Conservation (phyloP, 441 rosid species). For the Francoa sonchifolia region DNA sequence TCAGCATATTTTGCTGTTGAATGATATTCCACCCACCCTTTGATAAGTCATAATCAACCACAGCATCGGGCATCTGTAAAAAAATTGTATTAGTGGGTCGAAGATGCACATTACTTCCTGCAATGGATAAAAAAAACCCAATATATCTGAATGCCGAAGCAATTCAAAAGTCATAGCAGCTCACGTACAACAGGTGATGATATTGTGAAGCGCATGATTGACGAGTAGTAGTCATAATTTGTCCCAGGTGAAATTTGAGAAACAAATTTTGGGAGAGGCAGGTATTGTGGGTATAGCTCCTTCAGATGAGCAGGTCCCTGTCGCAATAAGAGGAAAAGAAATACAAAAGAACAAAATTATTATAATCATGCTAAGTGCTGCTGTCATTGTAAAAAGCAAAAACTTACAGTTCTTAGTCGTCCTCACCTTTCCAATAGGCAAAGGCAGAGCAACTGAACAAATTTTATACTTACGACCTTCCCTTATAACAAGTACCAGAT, state of each 20-base stretch:
- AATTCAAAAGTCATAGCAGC: slow-evolving; percentile 8
- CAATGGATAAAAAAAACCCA: not conserved
- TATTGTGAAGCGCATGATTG: slow-evolving; percentile 74
- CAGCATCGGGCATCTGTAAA: slow-evolving; percentile 86
- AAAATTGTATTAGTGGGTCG: slow-evolving; percentile 2
- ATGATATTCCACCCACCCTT: slow-evolving; percentile 76
- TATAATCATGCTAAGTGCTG: too few species aligned
- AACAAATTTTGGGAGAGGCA: slow-evolving; percentile 72
- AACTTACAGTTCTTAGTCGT: slow-evolving; percentile 4
- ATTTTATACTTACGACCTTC: slow-evolving; percentile 41
- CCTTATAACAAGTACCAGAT: slow-evolving; percentile 45
- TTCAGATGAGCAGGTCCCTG: slow-evolving; percentile 48
- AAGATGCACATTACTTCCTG: slow-evolving; percentile 1
- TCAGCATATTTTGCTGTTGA: slow-evolving; percentile 92
- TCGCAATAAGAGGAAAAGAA: slow-evolving; percentile 11
- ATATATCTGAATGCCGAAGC: slow-evolving; percentile 5
- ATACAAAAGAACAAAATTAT: slow-evolving; percentile 9
- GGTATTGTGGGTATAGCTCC: slow-evolving; percentile 54
- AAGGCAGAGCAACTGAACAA: slow-evolving; percentile 69
- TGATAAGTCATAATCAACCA: slow-evolving; percentile 78
- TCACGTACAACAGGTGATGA: slow-evolving; percentile 82
- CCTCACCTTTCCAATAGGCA: slow-evolving; percentile 44
- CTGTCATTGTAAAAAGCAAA: too few species aligned
- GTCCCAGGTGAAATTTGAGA: slow-evolving; percentile 73
- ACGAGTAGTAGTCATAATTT: slow-evolving; percentile 70